Evolutionary conservation across 768 basidiomycete genomes (phyloP).

Genomic region (Termitomyces sp.): DNA sequence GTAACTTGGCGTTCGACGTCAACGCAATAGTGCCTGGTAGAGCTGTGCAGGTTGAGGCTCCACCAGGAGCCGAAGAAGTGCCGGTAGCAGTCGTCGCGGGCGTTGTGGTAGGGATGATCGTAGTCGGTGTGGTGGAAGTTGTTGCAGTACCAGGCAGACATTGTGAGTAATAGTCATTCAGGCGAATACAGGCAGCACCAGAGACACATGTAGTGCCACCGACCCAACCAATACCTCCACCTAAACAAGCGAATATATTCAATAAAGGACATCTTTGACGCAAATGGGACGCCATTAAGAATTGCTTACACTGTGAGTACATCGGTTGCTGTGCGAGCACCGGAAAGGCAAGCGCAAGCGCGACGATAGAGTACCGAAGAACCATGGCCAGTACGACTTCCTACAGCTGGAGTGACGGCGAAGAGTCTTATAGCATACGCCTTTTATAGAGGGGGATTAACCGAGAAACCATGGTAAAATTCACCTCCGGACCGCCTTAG

Average conservation of each 20-base stretch:
- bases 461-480: neutral
- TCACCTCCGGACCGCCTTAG: neutral
- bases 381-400: constrained; percentile 13
- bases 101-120: constrained; percentile 14
- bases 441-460: neutral
- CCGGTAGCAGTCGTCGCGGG: constrained; percentile 7
- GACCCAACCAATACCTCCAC: constrained; percentile 31
- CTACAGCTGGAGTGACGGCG: neutral
- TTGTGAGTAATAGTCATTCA: constrained; percentile 30
- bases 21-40: constrained; percentile 25
- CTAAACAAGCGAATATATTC: constrained; percentile 10
- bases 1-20: constrained; percentile 35
- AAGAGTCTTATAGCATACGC: neutral
- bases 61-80: constrained; percentile 1
- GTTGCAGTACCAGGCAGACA: constrained; percentile 24
- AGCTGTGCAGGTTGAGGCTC: constrained; percentile 16
- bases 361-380: constrained; percentile 17
- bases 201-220: constrained; percentile 29
- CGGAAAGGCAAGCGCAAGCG: constrained; percentile 20
- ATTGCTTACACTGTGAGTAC: constrained; percentile 22
- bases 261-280: neutral
- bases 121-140: constrained; percentile 5
- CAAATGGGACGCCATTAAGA: neutral
- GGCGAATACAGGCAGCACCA: constrained; percentile 22
- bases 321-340: constrained; percentile 22